Percentiles rank a stretch among this genome's conserved stretches.
Conservation (phyloP, 345 rosid species). For the Kernera saxatilis region DNA sequence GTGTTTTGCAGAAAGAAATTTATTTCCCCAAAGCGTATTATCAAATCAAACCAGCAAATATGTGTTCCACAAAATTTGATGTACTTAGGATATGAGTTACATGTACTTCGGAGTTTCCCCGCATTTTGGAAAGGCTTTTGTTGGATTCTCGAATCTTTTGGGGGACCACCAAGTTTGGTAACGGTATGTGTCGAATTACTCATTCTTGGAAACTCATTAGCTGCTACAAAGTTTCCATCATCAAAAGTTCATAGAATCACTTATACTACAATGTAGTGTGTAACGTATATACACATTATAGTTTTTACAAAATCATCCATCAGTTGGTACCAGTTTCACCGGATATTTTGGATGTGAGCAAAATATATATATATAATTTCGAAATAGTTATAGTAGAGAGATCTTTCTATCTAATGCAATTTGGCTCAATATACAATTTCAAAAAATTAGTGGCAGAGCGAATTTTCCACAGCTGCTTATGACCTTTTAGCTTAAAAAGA, state of each 20-base stretch:
- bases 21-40: too few relatives aligned
- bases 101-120: neutral
- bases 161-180: slow-evolving; percentile 19
- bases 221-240: slow-evolving; percentile 10
- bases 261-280: neutral
- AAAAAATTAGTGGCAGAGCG: too few relatives aligned
- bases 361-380: neutral
- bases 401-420: neutral
- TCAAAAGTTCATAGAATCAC: slow-evolving; percentile 1
- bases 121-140: neutral
- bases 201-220: neutral
- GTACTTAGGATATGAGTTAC: neutral
- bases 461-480: too few relatives aligned
- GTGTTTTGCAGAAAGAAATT: neutral
- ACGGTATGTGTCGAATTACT: neutral
- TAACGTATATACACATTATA: neutral
- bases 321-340: slow-evolving; percentile 5
- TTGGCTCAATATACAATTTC: too few relatives aligned
- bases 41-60: neutral
- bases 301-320: neutral
- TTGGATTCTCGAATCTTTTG: slow-evolving; percentile 14
- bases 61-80: neutral
- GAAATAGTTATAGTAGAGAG: neutral
- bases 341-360: neutral
- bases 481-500: too few relatives aligned